Evolutionary conservation across 768 basidiomycete species (phyloP), one percentile per base, ranked within the genome.

Genomic region (Pleurotus salmoneostramineus): DNA sequence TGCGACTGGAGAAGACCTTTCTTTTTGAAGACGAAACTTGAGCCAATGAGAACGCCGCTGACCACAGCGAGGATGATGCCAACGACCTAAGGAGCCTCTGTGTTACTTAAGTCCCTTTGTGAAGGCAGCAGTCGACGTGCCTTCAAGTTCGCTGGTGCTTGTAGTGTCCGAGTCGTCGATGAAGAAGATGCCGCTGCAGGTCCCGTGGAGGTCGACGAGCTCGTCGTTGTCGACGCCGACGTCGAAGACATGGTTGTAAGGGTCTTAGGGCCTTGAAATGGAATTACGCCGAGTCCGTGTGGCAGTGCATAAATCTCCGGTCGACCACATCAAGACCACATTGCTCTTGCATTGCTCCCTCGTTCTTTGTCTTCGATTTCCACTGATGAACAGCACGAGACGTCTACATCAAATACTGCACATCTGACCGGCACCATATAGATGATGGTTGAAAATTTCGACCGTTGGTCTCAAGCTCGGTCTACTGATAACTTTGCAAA

Each of bases 21-120:
- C 83, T 99, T 99, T 85, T 99, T 99, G 77, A 99, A 89, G 2
- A 98, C 95, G 71, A 98, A 98, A 64, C 87, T 89, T 42, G 83
- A 82, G 4, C 96, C 97, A 60, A 98, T 99, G 60, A 99, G 83
- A 32, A 94, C 43, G 6, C 96, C 97, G 66, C 89, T 93, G 37
- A 69, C 64, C 51, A 94, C 69, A 50, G 92, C 90, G 59, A 93
- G 82, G 48, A 91, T 70, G 63, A 93, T 83, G 8, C 91, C 91
- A 63, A 91, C 84, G 66, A 91, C 64, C 88, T 89, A 33, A 36
- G 15, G 11, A 48, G 6, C 36, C 34, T 15, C 50, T 49, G 34
- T 49, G 21, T 43, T 46, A 42, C 31, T 42, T 33, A 32, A 58
- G 45, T 56, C 21, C 21, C 21, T 27, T 27, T 27, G 17, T 17